Evolutionary conservation across 1,284 basidiomycete species (phyloP).

Genomic region (Puccinia novopanici): DNA sequence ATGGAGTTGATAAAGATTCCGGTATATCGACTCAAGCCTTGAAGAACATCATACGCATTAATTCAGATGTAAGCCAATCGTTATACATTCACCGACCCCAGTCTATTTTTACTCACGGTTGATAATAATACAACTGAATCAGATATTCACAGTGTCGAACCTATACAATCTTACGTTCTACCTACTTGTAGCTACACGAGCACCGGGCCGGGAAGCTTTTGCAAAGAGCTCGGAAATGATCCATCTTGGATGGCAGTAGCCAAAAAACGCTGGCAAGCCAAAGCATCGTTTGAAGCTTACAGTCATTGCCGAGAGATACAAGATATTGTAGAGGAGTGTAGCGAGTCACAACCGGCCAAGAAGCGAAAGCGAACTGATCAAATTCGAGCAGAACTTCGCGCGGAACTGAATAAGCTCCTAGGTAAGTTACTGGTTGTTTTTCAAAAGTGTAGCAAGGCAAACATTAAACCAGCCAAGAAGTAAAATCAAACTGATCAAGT

Average conservation of each 20-base stretch:
- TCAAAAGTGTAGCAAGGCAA: too few species aligned
- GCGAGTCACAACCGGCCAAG: too few species aligned
- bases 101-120: not conserved
- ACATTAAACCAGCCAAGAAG: too few species aligned
- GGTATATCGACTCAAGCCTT: not conserved
- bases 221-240: not conserved
- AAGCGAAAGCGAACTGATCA: too few species aligned
- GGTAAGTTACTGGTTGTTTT: too few species aligned
- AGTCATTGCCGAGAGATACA: not conserved
- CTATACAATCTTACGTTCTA: not conserved
- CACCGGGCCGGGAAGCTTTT: not conserved
- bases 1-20: not conserved
- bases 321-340: not conserved
- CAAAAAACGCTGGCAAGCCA: not conserved
- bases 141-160: not conserved
- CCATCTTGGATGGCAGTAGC: not conserved
- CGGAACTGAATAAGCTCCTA: too few species aligned
- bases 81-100: not conserved
- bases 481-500: too few species aligned
- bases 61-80: not conserved
- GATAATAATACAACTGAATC: not conserved
- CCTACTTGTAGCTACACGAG: not conserved
- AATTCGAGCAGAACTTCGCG: too few species aligned
- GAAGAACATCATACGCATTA: not conserved
- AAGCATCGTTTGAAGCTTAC: not conserved